Conservation (phyloP, 1,284 basidiomycete genomes). For the Ceratobasidium sp. region DNA sequence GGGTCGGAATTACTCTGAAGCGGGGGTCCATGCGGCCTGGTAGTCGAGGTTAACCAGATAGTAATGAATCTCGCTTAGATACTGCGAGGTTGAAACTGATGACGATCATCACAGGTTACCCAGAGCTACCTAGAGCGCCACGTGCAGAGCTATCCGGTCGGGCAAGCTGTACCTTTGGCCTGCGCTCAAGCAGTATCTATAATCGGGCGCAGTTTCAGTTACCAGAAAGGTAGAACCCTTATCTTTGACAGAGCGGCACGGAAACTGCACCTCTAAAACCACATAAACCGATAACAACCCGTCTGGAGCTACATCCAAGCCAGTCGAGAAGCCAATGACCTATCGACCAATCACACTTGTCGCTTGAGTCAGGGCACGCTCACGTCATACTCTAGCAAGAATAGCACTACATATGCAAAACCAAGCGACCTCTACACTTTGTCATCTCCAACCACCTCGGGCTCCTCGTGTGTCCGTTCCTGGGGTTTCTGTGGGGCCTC, state of each 20-base stretch:
- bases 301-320: background rate
- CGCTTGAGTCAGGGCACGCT: background rate
- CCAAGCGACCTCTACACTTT: background rate
- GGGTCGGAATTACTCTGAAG: background rate
- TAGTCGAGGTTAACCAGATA: background rate
- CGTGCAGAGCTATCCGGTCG: background rate
- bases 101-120: conserved; percentile 1
- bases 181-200: background rate
- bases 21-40: background rate
- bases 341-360: background rate
- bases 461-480: conserved; percentile 12
- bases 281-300: background rate
- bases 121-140: too few species aligned
- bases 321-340: background rate
- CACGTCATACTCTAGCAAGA: background rate
- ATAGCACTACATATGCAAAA: too few species aligned
- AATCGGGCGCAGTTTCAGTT: background rate
- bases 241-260: too few species aligned
- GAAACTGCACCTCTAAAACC: too few species aligned
- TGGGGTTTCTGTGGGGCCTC: conserved; percentile 6
- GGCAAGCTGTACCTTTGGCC: background rate
- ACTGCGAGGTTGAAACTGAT: conserved; percentile 11
- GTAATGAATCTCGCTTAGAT: conserved; percentile 33
- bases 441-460: too few species aligned
- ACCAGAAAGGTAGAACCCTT: conserved; percentile 2